Percentiles rank a stretch among this genome's conserved stretches.
Conservation (phyloP, 768 basidiomycete species). For the Strobilomyces echinocephalus region DNA sequence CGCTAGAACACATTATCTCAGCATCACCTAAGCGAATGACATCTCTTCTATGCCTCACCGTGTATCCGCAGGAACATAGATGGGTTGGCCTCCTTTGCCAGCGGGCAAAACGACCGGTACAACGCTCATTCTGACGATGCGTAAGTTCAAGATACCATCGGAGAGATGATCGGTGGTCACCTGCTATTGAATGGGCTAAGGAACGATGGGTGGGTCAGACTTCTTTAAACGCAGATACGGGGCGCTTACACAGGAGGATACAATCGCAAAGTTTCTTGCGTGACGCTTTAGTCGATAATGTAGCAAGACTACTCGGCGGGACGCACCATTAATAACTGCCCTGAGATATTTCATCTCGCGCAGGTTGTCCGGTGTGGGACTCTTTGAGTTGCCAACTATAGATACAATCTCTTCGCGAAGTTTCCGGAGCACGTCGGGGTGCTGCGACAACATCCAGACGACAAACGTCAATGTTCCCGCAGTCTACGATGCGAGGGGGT, state of each 20-base stretch:
- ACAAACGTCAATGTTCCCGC: constrained; percentile 28
- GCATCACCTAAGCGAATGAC: background rate
- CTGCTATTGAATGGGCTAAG: constrained; percentile 25
- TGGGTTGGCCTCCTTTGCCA: constrained; percentile 23
- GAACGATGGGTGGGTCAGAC: background rate
- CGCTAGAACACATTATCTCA: constrained; percentile 21
- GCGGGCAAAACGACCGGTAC: constrained; percentile 24
- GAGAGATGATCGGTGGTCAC: background rate
- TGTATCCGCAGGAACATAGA: constrained; percentile 32
- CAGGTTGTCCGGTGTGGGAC: constrained; percentile 30
- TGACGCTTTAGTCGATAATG: background rate
- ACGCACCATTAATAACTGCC: constrained; percentile 35
- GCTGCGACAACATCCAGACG: constrained; percentile 26
- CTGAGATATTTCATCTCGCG: constrained; percentile 38
- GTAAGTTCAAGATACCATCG: background rate
- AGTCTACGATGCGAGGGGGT: constrained; percentile 17
- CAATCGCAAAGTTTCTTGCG: constrained; percentile 28
- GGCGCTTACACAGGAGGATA: constrained; percentile 31
- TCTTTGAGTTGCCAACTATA: constrained; percentile 23
- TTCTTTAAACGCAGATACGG: background rate
- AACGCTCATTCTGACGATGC: constrained; percentile 18
- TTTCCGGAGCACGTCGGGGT: constrained; percentile 27
- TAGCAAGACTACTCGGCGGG: background rate
- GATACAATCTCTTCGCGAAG: constrained; percentile 30
- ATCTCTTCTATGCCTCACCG: constrained; percentile 13